Base-by-base conservation (phyloP, 1,284 basidiomycete species). In the Marasmius oreades region DNA sequence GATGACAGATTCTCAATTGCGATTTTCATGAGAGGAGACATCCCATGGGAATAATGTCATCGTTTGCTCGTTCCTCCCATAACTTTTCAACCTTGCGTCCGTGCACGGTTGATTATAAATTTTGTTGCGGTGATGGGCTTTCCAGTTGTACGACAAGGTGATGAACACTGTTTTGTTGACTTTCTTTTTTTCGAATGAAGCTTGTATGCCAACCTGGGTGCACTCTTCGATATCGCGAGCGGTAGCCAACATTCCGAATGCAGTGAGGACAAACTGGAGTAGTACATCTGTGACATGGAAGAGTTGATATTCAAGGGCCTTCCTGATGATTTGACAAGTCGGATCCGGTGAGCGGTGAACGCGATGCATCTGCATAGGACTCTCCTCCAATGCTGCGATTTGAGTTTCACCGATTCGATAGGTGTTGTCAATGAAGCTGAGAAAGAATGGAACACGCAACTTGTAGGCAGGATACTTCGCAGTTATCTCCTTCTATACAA, bases 351-450 rank as follows among this genome's bases (percentile, higher is more conserved):
- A 98, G 71, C 24, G 84, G 76, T 20, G 85, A 81, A 20, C 84
- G 81, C 47, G 80, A 74, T 7, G 90, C 92, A 3, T 87, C 84
- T 1, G 91, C 85, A 58, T 86, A 88, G 37, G 91, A 94, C 65
- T 92, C 89, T 73, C 98, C 96, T 54, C 95, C 95, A 56, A 98
- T 93, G 70, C 94, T 96, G 57, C 14, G 45, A 55, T 23, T 22
- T 64, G 61, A 24, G 22, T 42, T 56, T 28, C 36, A 26, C 43
- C 48, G 59, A 46, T n/a, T 5, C 14, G n/a, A 33, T 28, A 16
- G 37, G 14, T 16, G 5, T 20, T 5, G 37, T 59, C 52, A 36
- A 52, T 28, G 64, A 23, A 5, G 37, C 39, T 28, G 16, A 28
- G 55, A 7, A 36, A 34, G 8, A 36, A 5, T 26, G 23, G 33